Evolutionary conservation across 2,329 filamentous ascomycete species (phyloP).

Genomic region (Penicillium sp.): DNA sequence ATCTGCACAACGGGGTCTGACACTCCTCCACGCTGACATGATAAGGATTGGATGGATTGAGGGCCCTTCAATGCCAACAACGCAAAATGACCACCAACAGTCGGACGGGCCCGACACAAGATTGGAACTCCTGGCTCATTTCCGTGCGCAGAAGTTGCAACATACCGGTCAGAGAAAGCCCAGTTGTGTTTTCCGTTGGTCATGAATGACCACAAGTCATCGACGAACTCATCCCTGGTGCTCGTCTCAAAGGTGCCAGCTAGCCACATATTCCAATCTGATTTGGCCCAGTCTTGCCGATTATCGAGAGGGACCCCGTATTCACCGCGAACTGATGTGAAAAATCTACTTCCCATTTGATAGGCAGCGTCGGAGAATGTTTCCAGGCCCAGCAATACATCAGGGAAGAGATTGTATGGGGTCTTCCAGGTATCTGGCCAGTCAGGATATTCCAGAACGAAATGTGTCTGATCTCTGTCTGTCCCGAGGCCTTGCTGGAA

Average conservation of each 20-base stretch:
- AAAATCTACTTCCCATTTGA: constrained; percentile 40
- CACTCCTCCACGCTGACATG: not conserved
- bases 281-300: constrained; percentile 44
- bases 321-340: constrained; percentile 35
- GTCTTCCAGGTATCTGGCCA: constrained; percentile 37
- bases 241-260: constrained; percentile 35
- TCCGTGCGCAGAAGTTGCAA: constrained; percentile 35
- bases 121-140: constrained; percentile 34
- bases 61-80: constrained; percentile 41
- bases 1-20: not conserved
- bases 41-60: constrained; percentile 23
- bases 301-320: constrained; percentile 45
- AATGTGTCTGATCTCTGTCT: constrained; percentile 41
- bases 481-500: constrained; percentile 38
- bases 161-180: constrained; percentile 48
- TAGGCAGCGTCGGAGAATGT: constrained; percentile 40
- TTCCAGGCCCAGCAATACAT: constrained; percentile 40
- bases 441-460: constrained; percentile 43
- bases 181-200: constrained; percentile 46
- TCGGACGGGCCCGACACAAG: constrained; percentile 42
- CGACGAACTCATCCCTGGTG: constrained; percentile 37
- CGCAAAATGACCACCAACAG: constrained; percentile 47
- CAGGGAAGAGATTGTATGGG: constrained; percentile 46
- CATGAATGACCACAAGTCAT: constrained; percentile 45
- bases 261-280: constrained; percentile 49